Percentiles rank a stretch among this genome's conserved stretches.
Evolutionary conservation across 163 green algal species (phyloP).

Genomic region (Coccomyxa subellipsoidea): DNA sequence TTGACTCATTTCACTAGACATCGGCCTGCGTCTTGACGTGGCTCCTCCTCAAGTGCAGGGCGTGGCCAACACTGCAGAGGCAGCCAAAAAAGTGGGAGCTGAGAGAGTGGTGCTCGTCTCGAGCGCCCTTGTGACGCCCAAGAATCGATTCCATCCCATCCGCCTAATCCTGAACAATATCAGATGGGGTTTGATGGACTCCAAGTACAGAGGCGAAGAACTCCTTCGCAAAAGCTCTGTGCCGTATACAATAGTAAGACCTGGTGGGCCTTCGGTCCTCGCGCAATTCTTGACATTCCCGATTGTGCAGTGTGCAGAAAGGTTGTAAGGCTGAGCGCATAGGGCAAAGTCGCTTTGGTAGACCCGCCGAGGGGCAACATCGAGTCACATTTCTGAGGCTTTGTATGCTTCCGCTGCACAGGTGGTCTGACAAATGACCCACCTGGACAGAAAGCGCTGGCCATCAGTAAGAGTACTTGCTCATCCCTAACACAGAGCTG

Average conservation of each 20-base stretch:
- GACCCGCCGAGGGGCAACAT: too few species aligned
- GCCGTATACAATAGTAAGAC: slow-evolving; percentile 53
- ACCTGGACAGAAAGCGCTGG: slow-evolving; percentile 27
- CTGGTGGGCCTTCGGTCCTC: slow-evolving; percentile 16
- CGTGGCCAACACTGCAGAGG: slow-evolving; percentile 44
- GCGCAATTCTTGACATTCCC: neutral
- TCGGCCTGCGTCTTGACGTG: too few species aligned
- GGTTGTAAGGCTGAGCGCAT: neutral
- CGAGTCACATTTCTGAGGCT: too few species aligned
- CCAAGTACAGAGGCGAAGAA: slow-evolving; percentile 61
- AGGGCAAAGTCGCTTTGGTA: too few species aligned
- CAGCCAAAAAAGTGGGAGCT: slow-evolving; percentile 31
- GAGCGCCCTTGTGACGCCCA: slow-evolving; percentile 50
- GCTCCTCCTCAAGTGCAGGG: slow-evolving; percentile 54
- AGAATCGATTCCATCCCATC: slow-evolving; percentile 49
- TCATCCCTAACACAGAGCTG: too few species aligned
- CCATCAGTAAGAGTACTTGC: slow-evolving; percentile 14
- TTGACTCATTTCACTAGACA: too few species aligned
- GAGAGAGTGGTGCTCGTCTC: slow-evolving; percentile 59
- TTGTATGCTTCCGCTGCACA: neutral
- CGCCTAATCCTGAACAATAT: slow-evolving; percentile 76
- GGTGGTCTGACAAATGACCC: slow-evolving; percentile 37
- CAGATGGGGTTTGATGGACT: slow-evolving; percentile 65
- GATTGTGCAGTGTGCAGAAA: neutral
- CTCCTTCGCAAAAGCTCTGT: slow-evolving; percentile 39